phyloP scores from a whole-genome alignment of 1,284 basidiomycete genomes.

The Serendipita sp. region DNA sequence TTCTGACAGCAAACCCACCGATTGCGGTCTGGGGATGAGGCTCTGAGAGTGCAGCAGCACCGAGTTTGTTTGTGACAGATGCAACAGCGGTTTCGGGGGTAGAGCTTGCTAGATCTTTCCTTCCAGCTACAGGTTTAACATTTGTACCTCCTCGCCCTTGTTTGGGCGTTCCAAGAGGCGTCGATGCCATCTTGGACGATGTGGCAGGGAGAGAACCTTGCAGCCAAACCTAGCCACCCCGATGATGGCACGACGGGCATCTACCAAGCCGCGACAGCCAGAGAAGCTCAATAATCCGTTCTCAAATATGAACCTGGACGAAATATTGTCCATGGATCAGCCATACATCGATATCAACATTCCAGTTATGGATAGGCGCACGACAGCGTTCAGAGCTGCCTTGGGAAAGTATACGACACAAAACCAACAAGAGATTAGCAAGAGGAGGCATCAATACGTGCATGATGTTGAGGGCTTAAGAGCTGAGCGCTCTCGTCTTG shows the following conservation, averaged over 20 bases:
- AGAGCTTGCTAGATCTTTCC: background rate
- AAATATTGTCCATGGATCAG: slow-evolving; percentile 6
- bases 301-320: background rate
- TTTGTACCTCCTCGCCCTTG: too few species aligned
- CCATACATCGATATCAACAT: slow-evolving; percentile 4
- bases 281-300: background rate
- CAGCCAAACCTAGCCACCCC: background rate
- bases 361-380: background rate
- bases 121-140: too few species aligned
- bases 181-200: background rate
- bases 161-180: too few species aligned
- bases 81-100: background rate
- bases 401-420: slow-evolving; percentile 1
- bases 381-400: background rate
- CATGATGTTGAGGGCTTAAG: background rate
- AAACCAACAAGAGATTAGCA: background rate
- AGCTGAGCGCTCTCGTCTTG: background rate
- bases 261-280: background rate
- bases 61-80: background rate
- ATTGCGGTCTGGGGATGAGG: background rate
- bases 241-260: background rate
- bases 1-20: slow-evolving; percentile 6
- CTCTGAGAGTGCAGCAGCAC: background rate
- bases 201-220: background rate
- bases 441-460: background rate